A percentile compares a stretch with the other conserved stretches of the same genome.
Evolutionary conservation across 495 filamentous ascomycete species (phyloP).

Genomic region (Hypoxylon subgilvum): DNA sequence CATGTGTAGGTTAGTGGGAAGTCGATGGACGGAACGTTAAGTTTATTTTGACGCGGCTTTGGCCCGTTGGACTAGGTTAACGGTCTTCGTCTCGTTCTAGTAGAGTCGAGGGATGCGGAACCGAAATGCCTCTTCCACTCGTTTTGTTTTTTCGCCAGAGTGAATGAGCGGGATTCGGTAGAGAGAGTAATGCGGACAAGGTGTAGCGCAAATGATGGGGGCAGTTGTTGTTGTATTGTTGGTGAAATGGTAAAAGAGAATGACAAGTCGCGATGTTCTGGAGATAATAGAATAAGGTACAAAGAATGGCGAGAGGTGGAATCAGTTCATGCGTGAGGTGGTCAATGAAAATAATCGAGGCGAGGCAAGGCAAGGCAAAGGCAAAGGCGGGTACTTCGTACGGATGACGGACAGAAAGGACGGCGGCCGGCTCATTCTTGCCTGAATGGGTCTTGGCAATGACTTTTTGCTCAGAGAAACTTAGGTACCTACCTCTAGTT

Average conservation of each 20-base stretch:
- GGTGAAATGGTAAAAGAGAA: conserved; percentile 17
- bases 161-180: conserved; percentile 30
- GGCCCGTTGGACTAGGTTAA: conserved; percentile 3
- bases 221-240: conserved; percentile 6
- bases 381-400: conserved; percentile 35
- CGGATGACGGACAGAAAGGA: conserved; percentile 36
- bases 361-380: conserved; percentile 28
- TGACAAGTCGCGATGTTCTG: conserved; percentile 28
- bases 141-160: neutral
- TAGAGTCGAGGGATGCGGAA: conserved; percentile 23
- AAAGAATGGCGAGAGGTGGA: conserved; percentile 40
- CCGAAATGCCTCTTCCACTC: conserved; percentile 16
- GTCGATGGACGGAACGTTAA: neutral
- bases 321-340: conserved; percentile 35
- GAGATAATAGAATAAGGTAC: neutral
- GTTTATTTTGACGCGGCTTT: conserved; percentile 9
- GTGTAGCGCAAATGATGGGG: no score
- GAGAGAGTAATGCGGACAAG: conserved; percentile 10
- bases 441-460: conserved; percentile 32
- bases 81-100: conserved; percentile 19
- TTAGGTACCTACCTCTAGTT: no score
- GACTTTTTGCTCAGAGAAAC: no score
- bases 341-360: conserved; percentile 37
- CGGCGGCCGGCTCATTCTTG: conserved; percentile 29
- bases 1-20: conserved; percentile 21